These are phyloP conservation scores for Ettlia oleoabundans DNA, from an alignment of 139 green algal genomes.

Conservation along the genomic window DNA sequence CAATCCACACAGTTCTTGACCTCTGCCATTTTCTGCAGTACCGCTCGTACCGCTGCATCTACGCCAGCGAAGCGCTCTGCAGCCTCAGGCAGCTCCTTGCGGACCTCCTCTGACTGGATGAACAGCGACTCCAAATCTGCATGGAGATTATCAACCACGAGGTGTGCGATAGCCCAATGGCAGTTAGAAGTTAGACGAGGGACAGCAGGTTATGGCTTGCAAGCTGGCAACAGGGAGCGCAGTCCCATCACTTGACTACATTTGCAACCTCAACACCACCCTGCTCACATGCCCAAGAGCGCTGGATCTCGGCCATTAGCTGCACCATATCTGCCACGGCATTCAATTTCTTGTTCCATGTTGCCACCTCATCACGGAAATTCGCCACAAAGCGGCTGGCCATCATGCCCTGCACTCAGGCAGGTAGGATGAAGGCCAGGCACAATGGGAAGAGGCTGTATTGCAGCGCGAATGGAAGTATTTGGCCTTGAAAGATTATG, in stretches of 20 bases:
- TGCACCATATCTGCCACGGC: constrained; percentile 89
- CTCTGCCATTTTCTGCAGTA: constrained; percentile 40
- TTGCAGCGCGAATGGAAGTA: too few species aligned
- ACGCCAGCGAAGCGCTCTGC: constrained; percentile 83
- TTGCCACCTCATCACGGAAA: constrained; percentile 78
- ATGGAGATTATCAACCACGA: constrained; percentile 48
- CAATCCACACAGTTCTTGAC: constrained; percentile 78
- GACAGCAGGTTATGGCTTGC: constrained; percentile 72
- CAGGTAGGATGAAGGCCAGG: background rate
- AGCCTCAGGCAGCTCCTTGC: constrained; percentile 90
- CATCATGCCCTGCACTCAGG: constrained; percentile 86
- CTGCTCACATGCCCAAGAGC: constrained; percentile 73
- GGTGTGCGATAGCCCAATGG: constrained; percentile 91
- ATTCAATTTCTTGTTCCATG: constrained; percentile 73
- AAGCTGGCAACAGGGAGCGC: constrained; percentile 71
- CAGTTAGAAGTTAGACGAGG: constrained; percentile 78
- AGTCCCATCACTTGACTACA: too few species aligned
- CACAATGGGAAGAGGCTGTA: too few species aligned
- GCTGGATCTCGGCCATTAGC: constrained; percentile 83
- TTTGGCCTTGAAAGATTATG: too few species aligned
- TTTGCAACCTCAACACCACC: constrained; percentile 74
- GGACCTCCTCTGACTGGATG: constrained; percentile 84
- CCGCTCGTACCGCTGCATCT: constrained; percentile 49
- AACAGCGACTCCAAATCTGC: constrained; percentile 85
- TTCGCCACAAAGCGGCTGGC: constrained; percentile 91